Evolutionary conservation across 805 yeast species (phyloP).

Genomic region (Kazachstania kunashirensis): DNA sequence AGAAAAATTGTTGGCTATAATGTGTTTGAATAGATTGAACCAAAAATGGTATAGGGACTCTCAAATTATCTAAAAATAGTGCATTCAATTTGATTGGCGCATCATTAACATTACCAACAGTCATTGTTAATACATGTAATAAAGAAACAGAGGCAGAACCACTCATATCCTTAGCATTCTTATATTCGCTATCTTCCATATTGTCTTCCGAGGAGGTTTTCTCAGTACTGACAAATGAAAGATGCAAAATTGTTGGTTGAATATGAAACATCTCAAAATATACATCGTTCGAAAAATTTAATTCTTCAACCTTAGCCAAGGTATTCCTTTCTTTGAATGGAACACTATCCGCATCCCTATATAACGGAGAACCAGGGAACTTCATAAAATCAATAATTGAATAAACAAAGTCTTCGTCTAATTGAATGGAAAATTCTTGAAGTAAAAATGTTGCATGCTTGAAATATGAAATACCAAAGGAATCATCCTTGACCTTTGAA

Average conservation of each 20-base stretch:
- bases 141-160: constrained; percentile 46
- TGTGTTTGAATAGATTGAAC: constrained; percentile 66
- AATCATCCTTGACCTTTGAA: constrained; percentile 75
- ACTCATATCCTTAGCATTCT: constrained; percentile 3
- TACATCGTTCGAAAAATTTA: constrained; percentile 55
- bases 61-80: constrained; percentile 73
- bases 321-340: constrained; percentile 34
- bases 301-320: constrained; percentile 61
- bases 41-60: constrained; percentile 74
- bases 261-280: constrained; percentile 88
- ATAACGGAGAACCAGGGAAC: constrained; percentile 78
- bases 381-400: constrained; percentile 73
- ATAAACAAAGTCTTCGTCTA: constrained; percentile 87
- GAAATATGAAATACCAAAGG: constrained; percentile 82
- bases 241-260: constrained; percentile 81
- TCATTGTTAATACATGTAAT: constrained; percentile 85
- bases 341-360: constrained; percentile 12
- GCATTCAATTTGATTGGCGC: constrained; percentile 91
- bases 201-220: constrained; percentile 1
- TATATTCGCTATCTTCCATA: neutral
- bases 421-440: constrained; percentile 85
- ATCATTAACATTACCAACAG: constrained; percentile 92
- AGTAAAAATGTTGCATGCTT: constrained; percentile 83
- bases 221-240: constrained; percentile 88
- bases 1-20: constrained; percentile 84